A percentile compares a stretch with the other conserved stretches of the same genome.
These are phyloP conservation scores for Gnomoniopsis sp. DNA, from an alignment of 2,329 filamentous ascomycete genomes.

Conservation along the genomic window DNA sequence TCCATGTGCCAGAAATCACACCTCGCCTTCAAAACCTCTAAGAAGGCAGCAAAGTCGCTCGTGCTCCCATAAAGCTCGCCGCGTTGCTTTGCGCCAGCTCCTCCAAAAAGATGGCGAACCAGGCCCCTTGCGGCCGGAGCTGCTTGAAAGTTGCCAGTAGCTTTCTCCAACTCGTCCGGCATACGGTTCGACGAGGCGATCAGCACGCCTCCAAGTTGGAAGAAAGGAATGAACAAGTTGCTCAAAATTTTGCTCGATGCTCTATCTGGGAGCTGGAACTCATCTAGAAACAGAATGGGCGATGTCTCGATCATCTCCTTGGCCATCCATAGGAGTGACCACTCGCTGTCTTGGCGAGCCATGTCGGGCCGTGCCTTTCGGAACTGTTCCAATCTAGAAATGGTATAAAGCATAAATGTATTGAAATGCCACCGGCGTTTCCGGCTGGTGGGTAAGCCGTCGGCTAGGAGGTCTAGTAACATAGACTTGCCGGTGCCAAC, in stretches of 20 bases:
- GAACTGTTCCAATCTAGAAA: slow-evolving; percentile 68
- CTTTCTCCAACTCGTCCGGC: slow-evolving; percentile 77
- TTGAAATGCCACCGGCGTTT: slow-evolving; percentile 82
- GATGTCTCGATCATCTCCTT: slow-evolving; percentile 71
- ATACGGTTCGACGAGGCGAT: slow-evolving; percentile 80
- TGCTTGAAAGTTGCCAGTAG: slow-evolving; percentile 66
- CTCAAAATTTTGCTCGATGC: slow-evolving; percentile 76
- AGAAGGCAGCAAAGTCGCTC: slow-evolving; percentile 72
- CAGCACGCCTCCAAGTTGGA: slow-evolving; percentile 76
- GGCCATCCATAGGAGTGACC: slow-evolving; percentile 71
- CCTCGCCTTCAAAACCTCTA: slow-evolving; percentile 71
- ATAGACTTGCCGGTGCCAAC: slow-evolving; percentile 83
- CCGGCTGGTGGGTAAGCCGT: slow-evolving; percentile 68
- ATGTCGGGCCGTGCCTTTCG: slow-evolving; percentile 37
- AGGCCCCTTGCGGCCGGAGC: slow-evolving; percentile 52
- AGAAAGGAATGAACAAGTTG: slow-evolving; percentile 75
- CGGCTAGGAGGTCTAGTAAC: slow-evolving; percentile 79
- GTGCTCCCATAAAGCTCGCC: slow-evolving; percentile 55
- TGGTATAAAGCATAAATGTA: slow-evolving; percentile 77
- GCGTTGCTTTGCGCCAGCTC: slow-evolving; percentile 31
- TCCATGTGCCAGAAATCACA: slow-evolving; percentile 87
- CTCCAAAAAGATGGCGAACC: slow-evolving; percentile 46
- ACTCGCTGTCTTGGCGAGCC: slow-evolving; percentile 41
- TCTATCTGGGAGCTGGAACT: slow-evolving; percentile 79
- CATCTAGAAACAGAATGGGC: slow-evolving; percentile 76